Base-by-base conservation (phyloP, 164 flowering plant species). In the Malania oleifera region DNA sequence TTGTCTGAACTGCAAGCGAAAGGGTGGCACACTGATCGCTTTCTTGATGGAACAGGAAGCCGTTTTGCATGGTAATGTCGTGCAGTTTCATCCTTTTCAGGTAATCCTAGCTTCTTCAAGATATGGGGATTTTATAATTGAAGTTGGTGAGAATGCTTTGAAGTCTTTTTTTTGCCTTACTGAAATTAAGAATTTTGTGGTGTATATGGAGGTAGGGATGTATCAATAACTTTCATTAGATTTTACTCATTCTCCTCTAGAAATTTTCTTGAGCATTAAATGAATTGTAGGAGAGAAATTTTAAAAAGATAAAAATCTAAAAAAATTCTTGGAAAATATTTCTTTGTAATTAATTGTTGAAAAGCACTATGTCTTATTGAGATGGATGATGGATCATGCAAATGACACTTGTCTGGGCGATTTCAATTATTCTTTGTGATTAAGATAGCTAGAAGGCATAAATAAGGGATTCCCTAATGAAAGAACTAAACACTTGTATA, bases 1-100 rank as follows among this genome's bases (percentile, higher is more conserved):
- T 28, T 93, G 35, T 71, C 84, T 4, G 71, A 82, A 72, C 62
- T 90, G 56, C 85, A 79, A 69, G 72, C 59, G 17, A 93, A 84
- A 75, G 97, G 98, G 11, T 90, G 98, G 98, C 92, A 93, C 70
- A 90, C 97, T 6, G 98, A 93, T 72, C 83, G 83, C 6, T 93
- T 93, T 69, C 84, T 90, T 9, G 96, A 88, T 75, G 97, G 97
- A 61, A 73, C 83, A 1, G 97, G 98, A 52, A 75, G 71, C 63
- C 91, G 97, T 24, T 90, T 86, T 67, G 75, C 95, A 26, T 82
- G 75, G 74, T 79, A 74, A 67, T 52, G 8, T 49, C 28, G 22
- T 23, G 14, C 17, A 26, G 48, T 43, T 56, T 26, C 11, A 23
- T 43, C 8, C 31, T 10, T 23, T 28, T 46, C 5, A 2, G 31